phyloP scores from a whole-genome alignment of 768 basidiomycete genomes.

The Tylopilus rubrobrunneus region DNA sequence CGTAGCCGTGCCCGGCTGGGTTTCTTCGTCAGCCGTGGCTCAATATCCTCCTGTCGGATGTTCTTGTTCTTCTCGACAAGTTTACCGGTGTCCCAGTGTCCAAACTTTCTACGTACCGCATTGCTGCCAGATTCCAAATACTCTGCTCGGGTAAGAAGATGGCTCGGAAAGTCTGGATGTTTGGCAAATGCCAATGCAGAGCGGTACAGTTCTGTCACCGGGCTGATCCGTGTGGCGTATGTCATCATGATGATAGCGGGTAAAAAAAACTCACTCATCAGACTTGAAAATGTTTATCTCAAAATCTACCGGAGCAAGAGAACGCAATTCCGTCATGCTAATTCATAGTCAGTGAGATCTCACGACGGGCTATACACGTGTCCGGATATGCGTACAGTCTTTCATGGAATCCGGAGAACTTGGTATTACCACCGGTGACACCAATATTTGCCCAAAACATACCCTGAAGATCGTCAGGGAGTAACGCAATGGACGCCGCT shows the following conservation, averaged over 20 bases:
- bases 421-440: constrained; percentile 79
- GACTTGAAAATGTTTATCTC: constrained; percentile 72
- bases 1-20: constrained; percentile 29
- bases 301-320: constrained; percentile 78
- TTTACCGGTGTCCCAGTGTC: constrained; percentile 46
- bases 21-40: constrained; percentile 25
- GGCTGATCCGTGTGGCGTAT: constrained; percentile 37
- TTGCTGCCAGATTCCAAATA: constrained; percentile 81
- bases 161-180: constrained; percentile 45
- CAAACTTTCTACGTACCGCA: constrained; percentile 73
- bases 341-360: constrained; percentile 15
- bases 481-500: constrained; percentile 66
- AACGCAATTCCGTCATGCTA: constrained; percentile 70
- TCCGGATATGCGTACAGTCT: constrained; percentile 59
- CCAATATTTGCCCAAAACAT: constrained; percentile 97
- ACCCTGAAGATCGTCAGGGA: constrained; percentile 80
- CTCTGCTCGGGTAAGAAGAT: constrained; percentile 71
- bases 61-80: constrained; percentile 22
- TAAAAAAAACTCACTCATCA: constrained; percentile 54
- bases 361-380: constrained; percentile 11
- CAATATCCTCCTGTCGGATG: constrained; percentile 18
- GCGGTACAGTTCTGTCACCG: constrained; percentile 62
- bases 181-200: constrained; percentile 58
- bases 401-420: constrained; percentile 66
- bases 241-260: constrained; percentile 13